Percentiles rank a stretch among this genome's conserved stretches.
phyloP scores from a whole-genome alignment of 2,329 filamentous ascomycete genomes.

The Botrytis sinoallii region DNA sequence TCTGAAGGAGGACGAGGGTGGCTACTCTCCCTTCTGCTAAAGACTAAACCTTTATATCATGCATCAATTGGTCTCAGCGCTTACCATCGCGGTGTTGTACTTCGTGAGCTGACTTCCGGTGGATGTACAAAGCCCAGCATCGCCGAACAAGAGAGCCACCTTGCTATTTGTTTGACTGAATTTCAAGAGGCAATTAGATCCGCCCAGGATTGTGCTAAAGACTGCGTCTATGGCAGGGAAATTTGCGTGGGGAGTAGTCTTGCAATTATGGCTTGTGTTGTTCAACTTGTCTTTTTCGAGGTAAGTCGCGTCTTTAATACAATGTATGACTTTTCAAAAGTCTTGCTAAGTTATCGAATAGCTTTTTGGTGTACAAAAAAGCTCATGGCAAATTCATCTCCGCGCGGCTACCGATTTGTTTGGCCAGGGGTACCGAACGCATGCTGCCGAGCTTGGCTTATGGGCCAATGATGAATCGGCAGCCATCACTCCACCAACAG shows the following conservation, averaged over 20 bases:
- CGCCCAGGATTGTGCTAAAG: slow-evolving; percentile 27
- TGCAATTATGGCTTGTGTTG: slow-evolving; percentile 48
- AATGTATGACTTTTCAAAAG: slow-evolving; percentile 37
- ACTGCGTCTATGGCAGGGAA: neutral
- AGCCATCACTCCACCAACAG: neutral
- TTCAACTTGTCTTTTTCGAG: slow-evolving; percentile 55
- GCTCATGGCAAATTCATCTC: slow-evolving; percentile 32
- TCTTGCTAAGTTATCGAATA: slow-evolving; percentile 30
- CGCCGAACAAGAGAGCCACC: slow-evolving; percentile 33
- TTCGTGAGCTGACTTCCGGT: slow-evolving; percentile 31
- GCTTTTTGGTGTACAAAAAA: slow-evolving; percentile 43
- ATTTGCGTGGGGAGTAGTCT: slow-evolving; percentile 26
- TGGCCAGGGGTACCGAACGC: slow-evolving; percentile 13
- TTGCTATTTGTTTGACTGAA: slow-evolving; percentile 27
- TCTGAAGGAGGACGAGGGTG: slow-evolving; percentile 57
- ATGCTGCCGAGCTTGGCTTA: slow-evolving; percentile 17
- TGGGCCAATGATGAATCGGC: neutral
- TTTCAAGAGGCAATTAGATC: slow-evolving; percentile 30
- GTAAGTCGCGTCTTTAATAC: slow-evolving; percentile 21
- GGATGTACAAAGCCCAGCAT: slow-evolving; percentile 18
- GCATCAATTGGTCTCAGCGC: slow-evolving; percentile 54
- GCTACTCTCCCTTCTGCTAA: slow-evolving; percentile 52
- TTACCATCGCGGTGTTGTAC: slow-evolving; percentile 42
- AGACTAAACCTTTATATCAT: slow-evolving; percentile 57
- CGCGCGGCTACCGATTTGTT: slow-evolving; percentile 30